Evolutionary conservation across 306 rosid species (phyloP), one percentile per base, ranked within the genome.

Genomic region (Pyrus betulifolia): DNA sequence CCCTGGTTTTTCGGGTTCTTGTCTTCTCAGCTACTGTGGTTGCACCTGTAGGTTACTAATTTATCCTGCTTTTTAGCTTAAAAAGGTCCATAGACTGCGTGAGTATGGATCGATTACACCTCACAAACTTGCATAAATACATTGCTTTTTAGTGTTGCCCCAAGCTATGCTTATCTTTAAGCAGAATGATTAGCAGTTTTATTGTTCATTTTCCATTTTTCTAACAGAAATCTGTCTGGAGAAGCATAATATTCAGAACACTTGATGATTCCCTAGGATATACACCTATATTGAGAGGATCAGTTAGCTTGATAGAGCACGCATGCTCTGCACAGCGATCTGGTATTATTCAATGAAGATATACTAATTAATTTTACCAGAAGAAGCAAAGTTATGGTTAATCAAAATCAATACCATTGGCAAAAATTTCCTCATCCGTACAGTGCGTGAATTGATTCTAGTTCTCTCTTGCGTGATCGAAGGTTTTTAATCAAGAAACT

Each of bases 381-480:
- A 72, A 31, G 61, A 79, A 70, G 82, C 60, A 64, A 61, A 40
- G 25, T 11, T n/a, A 46, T 33, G 30, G 58, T 58, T 62, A 58
- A 78, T 55, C 54, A 69, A 59, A 77, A 80, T 80, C 81, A 81
- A 81, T 85, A 61, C 54, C 66, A 54, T 78, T 30, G 49, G 69
- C 4, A 74, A 52, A 40, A 27, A 55, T 55, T 46, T 70, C 71
- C 82, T 62, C 40, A 74, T 42, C 1, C 3, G 12, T 67, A 66
- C 69, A 28, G 78, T 81, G 83, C 58, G 64, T 64, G 54, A 58
- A 77, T 73, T 71, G 72, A 33, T 4, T 46, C 31, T 55, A 73
- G 61, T 51, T 72, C 52, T 79, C 38, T 79, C 38, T 58, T 78
- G 83, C 83, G 79, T 85, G 77, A 75, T 66, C 76, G 28, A 45